Evolutionary conservation across 495 filamentous ascomycete genomes (phyloP), one percentile per base, ranked within the genome.

Genomic region (Sordaria brevicollis): DNA sequence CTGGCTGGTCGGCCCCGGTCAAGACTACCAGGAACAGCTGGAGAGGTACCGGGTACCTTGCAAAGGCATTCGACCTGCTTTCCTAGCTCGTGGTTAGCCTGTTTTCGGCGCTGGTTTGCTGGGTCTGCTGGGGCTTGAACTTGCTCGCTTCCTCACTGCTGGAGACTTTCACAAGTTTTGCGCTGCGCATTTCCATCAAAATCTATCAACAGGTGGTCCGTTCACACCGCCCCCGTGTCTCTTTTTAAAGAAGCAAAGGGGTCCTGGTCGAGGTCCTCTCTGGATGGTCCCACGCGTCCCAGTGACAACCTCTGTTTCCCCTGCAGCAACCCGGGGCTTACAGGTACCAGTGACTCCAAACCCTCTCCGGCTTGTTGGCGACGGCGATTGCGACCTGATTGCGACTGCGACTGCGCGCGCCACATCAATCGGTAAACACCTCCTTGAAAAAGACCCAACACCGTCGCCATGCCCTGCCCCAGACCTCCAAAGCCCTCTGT

Each of bases 381-480:
- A 62, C 25, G 49, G 49, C 49, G 49, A 31, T 62, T 62, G 49
- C 49, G 49, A 62, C 49, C 49, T 62, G 49, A 62, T 62, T 62
- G 49, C 49, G 49, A 62, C 49, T 15, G 25, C 49, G 49, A 62
- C 49, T 62, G 21, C 49, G 49, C 49, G 49, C 49, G 49, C 49
- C 49, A 62, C 49, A 62, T 62, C 49, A 62, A 62, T 62, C 29
- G 49, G 49, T 62, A 62, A 62, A 62, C 49, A 68, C 17, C 67
- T 29, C 67, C 15, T 33, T 54, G 67, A 41, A 33, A 49, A 62
- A 37, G 29, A 34, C 67, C 13, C 33, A 57, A 69, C 15, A 29
- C 67, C 70, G 73, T 70, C 78, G 74, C 78, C 75, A 80, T 80
- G 78, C 78, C 65, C 76, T 67, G 71, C 68, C 67, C 70, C 67